A percentile compares a stretch with the other conserved stretches of the same genome.
These are phyloP conservation scores for Agrostemma githago DNA, from an alignment of 148 eudicot species.

Conservation along the genomic window DNA sequence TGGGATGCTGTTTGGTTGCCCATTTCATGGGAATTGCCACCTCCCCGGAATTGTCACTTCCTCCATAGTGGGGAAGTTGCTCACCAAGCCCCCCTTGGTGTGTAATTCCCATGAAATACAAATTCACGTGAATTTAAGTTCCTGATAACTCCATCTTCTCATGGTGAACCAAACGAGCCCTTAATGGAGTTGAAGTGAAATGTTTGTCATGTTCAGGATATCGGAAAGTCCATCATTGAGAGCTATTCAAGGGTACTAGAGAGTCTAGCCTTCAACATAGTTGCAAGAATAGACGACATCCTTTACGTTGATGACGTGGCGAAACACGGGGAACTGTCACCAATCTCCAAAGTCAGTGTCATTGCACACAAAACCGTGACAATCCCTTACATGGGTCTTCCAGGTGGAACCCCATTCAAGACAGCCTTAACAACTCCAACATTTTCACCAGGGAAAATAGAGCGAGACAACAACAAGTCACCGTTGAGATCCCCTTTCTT, in stretches of 20 bases:
- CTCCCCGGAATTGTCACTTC: too few species aligned
- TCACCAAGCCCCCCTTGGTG: too few species aligned
- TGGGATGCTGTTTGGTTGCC: too few species aligned
- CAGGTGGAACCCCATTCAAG: slow-evolving; percentile 46
- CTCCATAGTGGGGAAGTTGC: too few species aligned
- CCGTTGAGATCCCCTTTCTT: slow-evolving; percentile 28
- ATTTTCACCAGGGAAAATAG: slow-evolving; percentile 43
- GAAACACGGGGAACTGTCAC: slow-evolving; percentile 37
- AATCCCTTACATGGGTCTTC: slow-evolving; percentile 27
- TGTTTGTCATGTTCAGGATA: slow-evolving; percentile 33
- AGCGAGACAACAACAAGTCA: slow-evolving; percentile 20
- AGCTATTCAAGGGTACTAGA: slow-evolving; percentile 69
- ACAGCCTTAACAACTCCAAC: slow-evolving; percentile 44
- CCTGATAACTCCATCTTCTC: too few species aligned
- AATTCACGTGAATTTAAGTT: too few species aligned
- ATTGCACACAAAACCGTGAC: slow-evolving; percentile 39
- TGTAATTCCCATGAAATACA: too few species aligned
- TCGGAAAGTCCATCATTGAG: slow-evolving; percentile 61
- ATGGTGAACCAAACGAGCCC: too few species aligned
- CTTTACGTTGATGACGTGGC: slow-evolving; percentile 50
- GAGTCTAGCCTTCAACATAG: slow-evolving; percentile 57
- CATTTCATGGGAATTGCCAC: too few species aligned
- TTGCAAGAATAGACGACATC: slow-evolving; percentile 59
- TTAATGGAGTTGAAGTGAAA: too few species aligned
- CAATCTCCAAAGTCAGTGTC: slow-evolving; percentile 39